Percentiles rank a stretch among this genome's conserved stretches.
These are phyloP conservation scores for Penicillium waksmanii DNA, from an alignment of 495 filamentous ascomycete species.

Conservation along the genomic window DNA sequence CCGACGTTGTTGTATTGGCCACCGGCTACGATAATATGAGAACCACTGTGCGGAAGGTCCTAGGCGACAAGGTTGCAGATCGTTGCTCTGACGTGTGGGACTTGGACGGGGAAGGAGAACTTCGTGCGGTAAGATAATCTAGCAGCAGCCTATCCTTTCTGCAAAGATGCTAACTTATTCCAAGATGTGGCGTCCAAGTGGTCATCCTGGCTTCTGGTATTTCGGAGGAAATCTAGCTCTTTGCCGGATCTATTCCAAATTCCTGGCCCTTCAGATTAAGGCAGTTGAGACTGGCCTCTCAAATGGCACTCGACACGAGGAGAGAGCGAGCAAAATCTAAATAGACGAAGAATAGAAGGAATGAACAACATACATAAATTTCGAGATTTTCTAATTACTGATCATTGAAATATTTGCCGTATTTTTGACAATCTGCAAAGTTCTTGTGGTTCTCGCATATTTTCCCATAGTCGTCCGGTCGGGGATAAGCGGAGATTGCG, in stretches of 20 bases:
- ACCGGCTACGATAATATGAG: conserved; percentile 86
- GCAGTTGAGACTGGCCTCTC: conserved; percentile 58
- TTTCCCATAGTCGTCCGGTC: background rate
- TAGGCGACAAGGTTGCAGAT: conserved; percentile 72
- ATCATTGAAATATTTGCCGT: too few species aligned
- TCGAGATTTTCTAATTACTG: too few species aligned
- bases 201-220: conserved; percentile 79
- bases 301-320: conserved; percentile 10
- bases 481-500: conserved; percentile 19
- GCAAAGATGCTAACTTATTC: conserved; percentile 15
- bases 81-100: conserved; percentile 76
- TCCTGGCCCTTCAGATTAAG: conserved; percentile 77
- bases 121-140: conserved; percentile 46
- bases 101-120: conserved; percentile 76
- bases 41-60: conserved; percentile 59
- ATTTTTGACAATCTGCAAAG: background rate
- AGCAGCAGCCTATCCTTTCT: background rate
- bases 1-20: conserved; percentile 79
- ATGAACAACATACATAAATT: background rate
- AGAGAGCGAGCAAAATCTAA: conserved; percentile 16
- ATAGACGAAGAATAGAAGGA: background rate
- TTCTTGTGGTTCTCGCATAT: background rate
- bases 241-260: conserved; percentile 69
- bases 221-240: conserved; percentile 79
- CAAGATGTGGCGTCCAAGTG: conserved; percentile 69